Percentiles rank a stretch among this genome's conserved stretches.
Conservation (phyloP, 306 rosid species). For the Abrus precatorius region DNA sequence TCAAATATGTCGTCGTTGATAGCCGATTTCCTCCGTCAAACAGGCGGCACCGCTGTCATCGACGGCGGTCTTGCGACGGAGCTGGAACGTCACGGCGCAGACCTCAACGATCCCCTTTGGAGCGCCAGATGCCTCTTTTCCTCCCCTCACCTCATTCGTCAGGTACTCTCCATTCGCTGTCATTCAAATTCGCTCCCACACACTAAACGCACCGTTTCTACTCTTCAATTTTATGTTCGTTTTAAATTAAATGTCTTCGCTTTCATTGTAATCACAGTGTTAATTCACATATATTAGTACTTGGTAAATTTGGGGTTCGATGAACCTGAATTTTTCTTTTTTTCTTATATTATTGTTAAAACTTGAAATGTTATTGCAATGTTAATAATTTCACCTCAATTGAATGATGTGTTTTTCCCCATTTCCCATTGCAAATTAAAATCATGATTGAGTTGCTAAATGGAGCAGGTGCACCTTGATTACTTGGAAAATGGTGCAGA, state of each 20-base stretch:
- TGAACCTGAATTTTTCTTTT: background rate
- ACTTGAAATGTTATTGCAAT: background rate
- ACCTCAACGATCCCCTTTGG: slow-evolving; percentile 72
- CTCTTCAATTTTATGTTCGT: background rate
- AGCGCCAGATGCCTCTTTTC: slow-evolving; percentile 67
- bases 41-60: slow-evolving; percentile 59
- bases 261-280: slow-evolving; percentile 2
- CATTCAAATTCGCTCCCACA: background rate
- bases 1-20: slow-evolving; percentile 47
- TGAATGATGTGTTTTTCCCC: background rate
- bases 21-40: slow-evolving; percentile 50
- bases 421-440: background rate
- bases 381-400: background rate
- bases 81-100: slow-evolving; percentile 66
- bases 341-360: background rate
- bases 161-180: slow-evolving; percentile 45
- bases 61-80: slow-evolving; percentile 71
- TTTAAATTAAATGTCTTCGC: background rate
- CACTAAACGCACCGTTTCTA: background rate
- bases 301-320: slow-evolving; percentile 13
- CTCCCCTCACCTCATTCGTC: slow-evolving; percentile 62
- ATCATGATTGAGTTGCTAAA: background rate
- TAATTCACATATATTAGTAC: background rate
- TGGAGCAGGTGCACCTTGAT: slow-evolving; percentile 67
- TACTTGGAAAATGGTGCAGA: slow-evolving; percentile 72